Evolutionary conservation across 164 flowering plant genomes (phyloP), one percentile per base, ranked within the genome.

Genomic region (Warburgia ugandensis): DNA sequence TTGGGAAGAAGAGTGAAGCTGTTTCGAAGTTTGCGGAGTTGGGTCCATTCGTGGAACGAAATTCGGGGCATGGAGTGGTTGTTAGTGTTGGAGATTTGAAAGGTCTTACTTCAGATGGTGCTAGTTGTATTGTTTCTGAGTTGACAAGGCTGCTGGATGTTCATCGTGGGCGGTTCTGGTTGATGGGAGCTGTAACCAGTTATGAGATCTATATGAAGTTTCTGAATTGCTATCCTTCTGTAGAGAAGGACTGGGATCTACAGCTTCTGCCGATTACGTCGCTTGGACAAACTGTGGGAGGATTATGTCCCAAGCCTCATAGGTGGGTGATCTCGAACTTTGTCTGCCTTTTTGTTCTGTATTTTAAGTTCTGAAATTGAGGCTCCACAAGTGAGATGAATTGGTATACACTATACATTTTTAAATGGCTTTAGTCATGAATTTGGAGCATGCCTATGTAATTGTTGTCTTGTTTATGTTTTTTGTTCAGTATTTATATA

Each of bases 241-340:
- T 76, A 36, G 96, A 84, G 47, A 83, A 81, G 52, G 97, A 94
- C 19, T 86, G 89, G 95, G 87, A 89, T 48, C 46, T 86, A 62
- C 84, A 84, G 62, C 68, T 79, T 63, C 60, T 94, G 45, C 86
- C 86, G 28, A 84, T 89, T 48, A 74, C 84, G 37, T 81, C 95
- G 45, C 45, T 72, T 17, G 71, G 60, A 55, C 55, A 77, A 44
- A 44, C 83, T 11, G 23, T 58, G 58, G 75, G 72, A 23, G 79
- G 79, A 27, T 36, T 75, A 26, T 68, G 42, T 58, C 68, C 77
- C 50, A 73, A 64, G 65, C 78, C 94, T 40, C 60, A 43, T 19
- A 81, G 82, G 92, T 81, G 8, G 3, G 17, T 43, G 27, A 28
- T 29, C 31, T 48, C 39, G 4, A 12, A 14, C n/a, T n/a, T 45